Percentiles rank a stretch among this genome's conserved stretches.
Evolutionary conservation across 2,329 filamentous ascomycete species (phyloP).

Genomic region (Penicillium crustosum): DNA sequence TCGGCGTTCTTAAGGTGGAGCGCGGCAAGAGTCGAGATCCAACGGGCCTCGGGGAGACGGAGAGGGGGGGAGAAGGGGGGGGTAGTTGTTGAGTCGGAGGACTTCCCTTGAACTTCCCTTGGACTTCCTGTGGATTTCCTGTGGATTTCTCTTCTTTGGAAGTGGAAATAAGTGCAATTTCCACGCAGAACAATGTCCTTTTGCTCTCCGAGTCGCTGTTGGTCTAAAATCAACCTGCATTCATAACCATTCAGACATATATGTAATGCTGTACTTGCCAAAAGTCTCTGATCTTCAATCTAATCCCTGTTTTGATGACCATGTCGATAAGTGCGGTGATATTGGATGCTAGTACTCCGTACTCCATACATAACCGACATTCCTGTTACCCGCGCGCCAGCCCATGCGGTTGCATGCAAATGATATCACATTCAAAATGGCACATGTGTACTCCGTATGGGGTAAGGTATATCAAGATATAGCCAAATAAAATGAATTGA

Average conservation of each 20-base stretch:
- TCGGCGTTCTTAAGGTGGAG: slow-evolving; percentile 17
- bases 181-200: not conserved
- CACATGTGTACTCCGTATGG: not conserved
- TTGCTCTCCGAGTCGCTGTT: not conserved
- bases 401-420: slow-evolving; percentile 6
- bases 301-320: not conserved
- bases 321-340: not conserved
- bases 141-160: not conserved
- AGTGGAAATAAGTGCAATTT: not conserved
- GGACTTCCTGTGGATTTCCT: not conserved
- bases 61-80: not conserved
- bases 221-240: not conserved
- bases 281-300: not conserved
- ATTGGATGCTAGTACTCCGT: not conserved
- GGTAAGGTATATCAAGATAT: not conserved
- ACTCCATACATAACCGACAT: not conserved
- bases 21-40: slow-evolving; percentile 16
- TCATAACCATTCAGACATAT: not conserved
- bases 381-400: slow-evolving; percentile 18
- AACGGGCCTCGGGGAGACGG: not conserved
- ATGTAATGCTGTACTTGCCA: not conserved
- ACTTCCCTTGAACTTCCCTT: not conserved
- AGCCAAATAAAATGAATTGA: not conserved
- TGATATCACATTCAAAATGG: slow-evolving; percentile 12
- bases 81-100: not conserved